Evolutionary conservation across 306 rosid species (phyloP), one percentile per base, ranked within the genome.

Genomic region (Pyrus communis): DNA sequence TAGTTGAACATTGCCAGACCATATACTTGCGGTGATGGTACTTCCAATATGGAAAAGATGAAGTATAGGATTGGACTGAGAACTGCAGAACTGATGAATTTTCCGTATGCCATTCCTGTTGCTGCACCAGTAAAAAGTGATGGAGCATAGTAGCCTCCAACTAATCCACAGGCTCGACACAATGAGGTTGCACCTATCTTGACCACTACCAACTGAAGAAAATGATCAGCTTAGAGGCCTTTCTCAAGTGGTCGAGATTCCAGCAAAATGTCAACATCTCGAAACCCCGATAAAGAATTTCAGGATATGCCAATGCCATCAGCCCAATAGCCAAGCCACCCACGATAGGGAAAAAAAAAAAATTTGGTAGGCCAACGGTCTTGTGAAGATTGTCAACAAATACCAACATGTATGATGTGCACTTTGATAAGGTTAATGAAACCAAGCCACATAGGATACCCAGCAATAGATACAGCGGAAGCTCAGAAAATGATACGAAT

Each of bases 91-190:
- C 91, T 78, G 65, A 94, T 82, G 74, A 90, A 67, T 80, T 94
- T 95, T 78, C 97, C 97, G 45, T 92, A 95, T 54, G 96, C 93
- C 95, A 92, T 90, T 82, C 97, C 96, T 25, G 97, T 90, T 77
- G 97, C 97, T 9, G 92, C 98, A 70, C 98, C 97, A 83, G 84
- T 95, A 85, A 92, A 94, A 84, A 95, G 95, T 74, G 97, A 92
- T 28, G 97, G 97, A 75, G 96, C 98, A 84, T 95, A 90, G 83
- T 87, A 95, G 73, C 97, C 98, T 69, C 98, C 97, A 27, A 95
- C 98, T 79, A 95, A 80, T 73, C 98, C 97, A 73, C 93, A 92
- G 52, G 98, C 96, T 51, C 93, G 93, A 66, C 97, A 90, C 45
- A 95, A 76, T 81, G 98, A 92, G 83, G 97, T 92, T 63, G 97